These are phyloP conservation scores for Rutstroemia sydowiana DNA, from an alignment of 2,329 filamentous ascomycete genomes.

Conservation along the genomic window DNA sequence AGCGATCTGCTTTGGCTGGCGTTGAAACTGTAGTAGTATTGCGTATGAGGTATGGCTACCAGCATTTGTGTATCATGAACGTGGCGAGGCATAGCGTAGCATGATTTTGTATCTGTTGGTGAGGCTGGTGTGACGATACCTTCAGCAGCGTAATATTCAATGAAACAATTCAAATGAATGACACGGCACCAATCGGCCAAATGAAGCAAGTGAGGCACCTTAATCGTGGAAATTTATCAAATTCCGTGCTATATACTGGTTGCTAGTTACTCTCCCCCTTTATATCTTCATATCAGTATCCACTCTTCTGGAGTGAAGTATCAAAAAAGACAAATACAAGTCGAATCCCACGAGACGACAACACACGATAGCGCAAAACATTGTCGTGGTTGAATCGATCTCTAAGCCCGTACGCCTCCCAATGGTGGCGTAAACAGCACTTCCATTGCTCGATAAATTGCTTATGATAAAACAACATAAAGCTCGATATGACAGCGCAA, in stretches of 20 bases:
- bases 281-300: not conserved
- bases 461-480: not conserved
- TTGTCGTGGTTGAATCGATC: slow-evolving; percentile 37
- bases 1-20: slow-evolving; percentile 11
- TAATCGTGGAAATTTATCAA: too few species aligned
- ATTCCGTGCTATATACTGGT: too few species aligned
- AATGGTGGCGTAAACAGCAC: slow-evolving; percentile 41
- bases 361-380: slow-evolving; percentile 45
- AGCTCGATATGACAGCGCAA: slow-evolving; percentile 32
- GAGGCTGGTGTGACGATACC: not conserved
- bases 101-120: too few species aligned
- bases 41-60: too few species aligned
- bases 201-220: too few species aligned
- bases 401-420: slow-evolving; percentile 41
- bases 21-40: slow-evolving; percentile 7
- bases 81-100: too few species aligned
- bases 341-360: slow-evolving; percentile 26
- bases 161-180: not conserved
- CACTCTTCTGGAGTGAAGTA: not conserved
- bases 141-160: not conserved
- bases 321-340: slow-evolving; percentile 11
- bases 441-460: slow-evolving; percentile 34
- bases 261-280: too few species aligned
- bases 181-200: too few species aligned
- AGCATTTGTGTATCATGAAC: too few species aligned